Percentiles rank a stretch among this genome's conserved stretches.
These are phyloP conservation scores for Sanguinoderma infundibulare DNA, from an alignment of 1,284 basidiomycete genomes.

Conservation along the genomic window DNA sequence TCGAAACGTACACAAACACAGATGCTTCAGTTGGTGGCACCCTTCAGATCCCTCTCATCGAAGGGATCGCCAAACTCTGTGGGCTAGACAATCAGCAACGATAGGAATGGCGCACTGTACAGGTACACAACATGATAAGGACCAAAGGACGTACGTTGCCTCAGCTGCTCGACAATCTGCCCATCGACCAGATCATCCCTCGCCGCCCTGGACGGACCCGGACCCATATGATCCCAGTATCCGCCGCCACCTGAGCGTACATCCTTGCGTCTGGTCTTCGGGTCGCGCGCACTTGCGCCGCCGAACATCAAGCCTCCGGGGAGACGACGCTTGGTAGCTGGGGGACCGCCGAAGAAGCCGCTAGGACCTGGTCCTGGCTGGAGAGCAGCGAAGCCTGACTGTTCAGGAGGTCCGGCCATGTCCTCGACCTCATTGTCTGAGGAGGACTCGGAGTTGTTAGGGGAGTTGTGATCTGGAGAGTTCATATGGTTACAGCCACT, in stretches of 20 bases:
- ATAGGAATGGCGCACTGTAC: neutral
- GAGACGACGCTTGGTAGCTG: conserved; percentile 35
- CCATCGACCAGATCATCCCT: conserved; percentile 49
- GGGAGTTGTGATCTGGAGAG: conserved; percentile 35
- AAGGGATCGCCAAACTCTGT: conserved; percentile 55
- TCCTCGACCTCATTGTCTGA: conserved; percentile 22
- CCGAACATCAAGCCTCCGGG: conserved; percentile 33
- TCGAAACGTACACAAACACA: neutral
- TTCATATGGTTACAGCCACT: conserved; percentile 27
- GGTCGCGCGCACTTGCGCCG: conserved; percentile 35
- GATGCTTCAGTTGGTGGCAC: conserved; percentile 12
- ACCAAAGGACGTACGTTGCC: conserved; percentile 38
- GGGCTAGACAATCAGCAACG: neutral
- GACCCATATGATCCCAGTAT: conserved; percentile 32
- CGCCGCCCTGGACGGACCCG: conserved; percentile 24
- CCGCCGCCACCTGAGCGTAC: conserved; percentile 33
- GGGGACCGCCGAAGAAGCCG: neutral
- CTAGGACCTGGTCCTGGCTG: conserved; percentile 10
- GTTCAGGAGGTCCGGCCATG: neutral
- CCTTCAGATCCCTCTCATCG: conserved; percentile 40
- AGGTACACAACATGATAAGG: neutral
- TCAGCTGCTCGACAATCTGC: conserved; percentile 42
- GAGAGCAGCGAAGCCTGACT: conserved; percentile 1
- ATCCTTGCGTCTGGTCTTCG: conserved; percentile 48
- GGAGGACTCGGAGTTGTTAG: conserved; percentile 29